phyloP scores from a whole-genome alignment of 2,329 filamentous ascomycete genomes.

The Meredithiella fracta region DNA sequence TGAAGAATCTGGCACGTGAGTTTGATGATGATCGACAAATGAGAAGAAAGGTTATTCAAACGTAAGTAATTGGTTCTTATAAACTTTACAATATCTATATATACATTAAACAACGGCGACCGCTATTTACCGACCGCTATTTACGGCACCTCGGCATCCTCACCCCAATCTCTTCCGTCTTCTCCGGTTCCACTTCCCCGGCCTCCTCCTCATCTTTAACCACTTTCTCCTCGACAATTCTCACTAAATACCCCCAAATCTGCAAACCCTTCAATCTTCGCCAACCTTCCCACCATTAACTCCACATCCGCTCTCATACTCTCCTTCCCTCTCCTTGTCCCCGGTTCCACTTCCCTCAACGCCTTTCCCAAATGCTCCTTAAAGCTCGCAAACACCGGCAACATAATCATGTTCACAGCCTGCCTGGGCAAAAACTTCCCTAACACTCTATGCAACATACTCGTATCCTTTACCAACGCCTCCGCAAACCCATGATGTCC shows the following conservation, averaged over 20 bases:
- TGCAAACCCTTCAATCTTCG: slow-evolving; percentile 63
- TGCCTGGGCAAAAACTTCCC: slow-evolving; percentile 65
- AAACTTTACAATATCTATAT: too few relatives aligned
- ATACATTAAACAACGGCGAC: too few relatives aligned
- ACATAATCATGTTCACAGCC: slow-evolving; percentile 69
- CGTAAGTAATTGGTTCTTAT: too few relatives aligned
- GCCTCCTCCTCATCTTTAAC: neutral
- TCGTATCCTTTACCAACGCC: slow-evolving; percentile 70
- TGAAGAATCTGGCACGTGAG: too few relatives aligned
- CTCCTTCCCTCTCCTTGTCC: slow-evolving; percentile 50
- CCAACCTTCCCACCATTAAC: slow-evolving; percentile 51
- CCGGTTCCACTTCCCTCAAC: slow-evolving; percentile 47
- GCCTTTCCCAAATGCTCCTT: slow-evolving; percentile 60
- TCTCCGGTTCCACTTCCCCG: neutral
- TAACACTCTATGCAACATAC: slow-evolving; percentile 67
- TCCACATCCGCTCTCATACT: slow-evolving; percentile 67
- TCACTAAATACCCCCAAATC: slow-evolving; percentile 55
- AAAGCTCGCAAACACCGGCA: slow-evolving; percentile 68
- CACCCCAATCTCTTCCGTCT: neutral
- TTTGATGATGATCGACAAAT: too few relatives aligned
- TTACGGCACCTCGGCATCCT: too few relatives aligned
- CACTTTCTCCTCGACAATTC: slow-evolving; percentile 45
- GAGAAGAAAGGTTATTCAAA: too few relatives aligned
- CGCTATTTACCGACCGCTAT: too few relatives aligned
- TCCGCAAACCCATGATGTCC: slow-evolving; percentile 59